Conservation (phyloP, 768 basidiomycete species). For the Erythrobasidium yunnanense region DNA sequence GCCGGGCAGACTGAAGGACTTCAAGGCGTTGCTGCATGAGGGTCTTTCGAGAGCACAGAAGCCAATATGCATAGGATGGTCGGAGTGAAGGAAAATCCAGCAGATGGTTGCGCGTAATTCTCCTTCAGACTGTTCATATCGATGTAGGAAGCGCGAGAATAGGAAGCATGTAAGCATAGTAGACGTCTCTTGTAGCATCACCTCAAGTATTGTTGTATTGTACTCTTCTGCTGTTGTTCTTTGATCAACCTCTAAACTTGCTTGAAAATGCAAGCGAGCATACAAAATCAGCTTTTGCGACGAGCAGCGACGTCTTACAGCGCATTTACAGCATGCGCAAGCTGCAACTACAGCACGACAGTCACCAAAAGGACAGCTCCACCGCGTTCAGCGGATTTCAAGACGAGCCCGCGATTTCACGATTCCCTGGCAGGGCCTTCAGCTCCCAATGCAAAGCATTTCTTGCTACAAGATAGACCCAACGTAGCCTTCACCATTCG, state of each 20-base stretch:
- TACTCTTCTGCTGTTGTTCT: too few species aligned
- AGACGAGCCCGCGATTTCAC: neutral
- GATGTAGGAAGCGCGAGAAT: neutral
- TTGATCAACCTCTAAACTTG: too few species aligned
- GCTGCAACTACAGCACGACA: neutral
- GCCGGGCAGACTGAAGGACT: constrained; percentile 1
- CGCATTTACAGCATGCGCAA: neutral
- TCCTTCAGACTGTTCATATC: neutral
- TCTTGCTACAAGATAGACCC: neutral
- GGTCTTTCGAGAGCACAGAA: neutral
- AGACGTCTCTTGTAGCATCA: neutral
- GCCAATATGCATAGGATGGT: neutral
- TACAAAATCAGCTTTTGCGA: too few species aligned
- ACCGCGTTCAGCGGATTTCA: neutral
- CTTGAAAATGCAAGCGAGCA: too few species aligned
- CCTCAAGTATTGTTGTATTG: neutral
- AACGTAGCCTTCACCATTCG: constrained; percentile 28
- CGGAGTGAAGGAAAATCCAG: neutral
- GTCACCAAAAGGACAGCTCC: neutral
- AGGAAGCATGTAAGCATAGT: neutral
- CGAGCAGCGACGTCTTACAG: too few species aligned
- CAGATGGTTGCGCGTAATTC: neutral
- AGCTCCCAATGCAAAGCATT: constrained; percentile 2
- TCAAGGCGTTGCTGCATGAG: neutral
- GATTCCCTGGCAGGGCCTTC: neutral